Conservation (phyloP, 129 eudicot genomes). For the Pittosporum tobira region DNA sequence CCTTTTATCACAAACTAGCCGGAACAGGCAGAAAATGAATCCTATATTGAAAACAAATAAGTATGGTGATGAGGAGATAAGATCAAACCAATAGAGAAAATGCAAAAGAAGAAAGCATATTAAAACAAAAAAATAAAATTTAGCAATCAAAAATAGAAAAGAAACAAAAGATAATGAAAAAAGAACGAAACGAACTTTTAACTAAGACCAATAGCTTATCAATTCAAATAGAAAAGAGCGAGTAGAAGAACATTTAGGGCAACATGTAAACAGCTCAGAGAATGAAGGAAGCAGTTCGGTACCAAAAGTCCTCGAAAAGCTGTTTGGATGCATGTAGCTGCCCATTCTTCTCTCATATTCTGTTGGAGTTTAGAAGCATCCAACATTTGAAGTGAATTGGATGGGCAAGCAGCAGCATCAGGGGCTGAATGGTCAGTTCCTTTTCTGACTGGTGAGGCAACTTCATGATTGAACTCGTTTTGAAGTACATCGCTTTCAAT, state of each 20-base stretch:
- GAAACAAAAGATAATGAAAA: too few relatives aligned
- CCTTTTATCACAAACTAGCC: too few relatives aligned
- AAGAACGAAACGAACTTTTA: neutral
- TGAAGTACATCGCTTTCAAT: conserved; percentile 32
- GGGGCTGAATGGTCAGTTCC: conserved; percentile 29
- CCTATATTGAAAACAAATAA: too few relatives aligned
- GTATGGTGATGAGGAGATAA: too few relatives aligned
- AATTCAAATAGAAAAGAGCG: neutral
- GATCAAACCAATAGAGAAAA: too few relatives aligned
- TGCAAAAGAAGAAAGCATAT: too few relatives aligned
- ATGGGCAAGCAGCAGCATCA: conserved; percentile 44
- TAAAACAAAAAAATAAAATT: too few relatives aligned
- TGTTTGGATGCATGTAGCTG: conserved; percentile 77
- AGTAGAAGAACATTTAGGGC: neutral
- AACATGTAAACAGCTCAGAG: conserved; percentile 2
- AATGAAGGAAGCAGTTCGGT: conserved; percentile 1
- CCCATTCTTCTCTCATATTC: conserved; percentile 59
- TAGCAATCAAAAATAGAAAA: too few relatives aligned
- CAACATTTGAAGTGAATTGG: conserved; percentile 39
- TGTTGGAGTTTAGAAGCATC: conserved; percentile 38
- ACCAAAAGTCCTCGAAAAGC: conserved; percentile 95
- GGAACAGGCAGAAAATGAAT: too few relatives aligned
- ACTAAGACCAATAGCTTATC: neutral
- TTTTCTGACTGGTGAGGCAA: conserved; percentile 29
- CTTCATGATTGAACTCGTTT: conserved; percentile 31